Evolutionary conservation across 139 green algal genomes (phyloP), one percentile per base, ranked within the genome.

Genomic region (Chlamydomonas sp.): DNA sequence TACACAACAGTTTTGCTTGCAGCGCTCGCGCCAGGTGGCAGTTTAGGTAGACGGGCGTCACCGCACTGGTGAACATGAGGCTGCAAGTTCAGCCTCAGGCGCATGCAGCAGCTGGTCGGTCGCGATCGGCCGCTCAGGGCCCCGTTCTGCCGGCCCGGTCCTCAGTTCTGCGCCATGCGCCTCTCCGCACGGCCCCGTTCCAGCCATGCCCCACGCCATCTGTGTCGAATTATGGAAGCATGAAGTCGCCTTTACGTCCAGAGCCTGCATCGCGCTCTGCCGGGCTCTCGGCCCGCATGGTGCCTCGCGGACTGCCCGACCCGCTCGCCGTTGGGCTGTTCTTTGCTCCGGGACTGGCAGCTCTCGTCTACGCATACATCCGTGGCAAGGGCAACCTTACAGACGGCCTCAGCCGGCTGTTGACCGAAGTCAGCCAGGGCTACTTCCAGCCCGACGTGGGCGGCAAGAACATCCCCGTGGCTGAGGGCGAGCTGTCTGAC

Each of bases 381-480:
- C 93, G 93, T 57, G 96, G 96, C 67, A 98, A 98, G 88, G 97
- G 97, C 74, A 98, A 99, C 90, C 57, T 98, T 5, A 91, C 84
- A 7, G 96, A 99, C 77, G 96, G 96, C 1, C 90, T 98, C 60
- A 96, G 92, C 79, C 88, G 92, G 3, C 85, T 98, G 76, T 83
- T 99, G 12, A 98, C 96, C 0, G 91, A 97, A 18, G 83, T 94
- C 20, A 91, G 77, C 68, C 90, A 93, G 79, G 95, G 96, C 57
- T 99, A 98, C 90, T 97, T 99, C 77, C 96, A 99, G 91, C 97
- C 96, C 0, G 92, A 98, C 84, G 94, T 97, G 61, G 96, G 96
- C 17, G 96, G 96, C 61, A 94, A 97, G 75, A 98, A 94, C 93
- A 97, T 99, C 60, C 97, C 97, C 2, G 93, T 97, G 5, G 94